A percentile compares a stretch with the other conserved stretches of the same genome.
Evolutionary conservation across 2,329 filamentous ascomycete species (phyloP).

Genomic region (Epichloe hybrida): DNA sequence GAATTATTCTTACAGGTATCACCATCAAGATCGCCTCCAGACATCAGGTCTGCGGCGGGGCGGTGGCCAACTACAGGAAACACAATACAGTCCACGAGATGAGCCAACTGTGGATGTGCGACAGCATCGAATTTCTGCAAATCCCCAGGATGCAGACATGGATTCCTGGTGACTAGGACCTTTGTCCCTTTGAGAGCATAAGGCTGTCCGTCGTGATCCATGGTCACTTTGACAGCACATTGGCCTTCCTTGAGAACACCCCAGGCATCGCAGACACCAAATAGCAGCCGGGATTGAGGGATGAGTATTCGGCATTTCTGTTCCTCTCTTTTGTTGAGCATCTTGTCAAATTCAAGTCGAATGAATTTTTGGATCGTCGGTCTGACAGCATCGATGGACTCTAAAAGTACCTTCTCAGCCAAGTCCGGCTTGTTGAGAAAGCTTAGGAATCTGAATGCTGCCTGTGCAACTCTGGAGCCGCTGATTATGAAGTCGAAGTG

Average conservation of each 20-base stretch:
- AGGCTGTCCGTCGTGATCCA: background rate
- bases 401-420: background rate
- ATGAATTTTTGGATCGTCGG: background rate
- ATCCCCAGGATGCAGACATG: background rate
- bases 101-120: background rate
- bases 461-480: background rate
- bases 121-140: background rate
- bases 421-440: background rate
- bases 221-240: background rate
- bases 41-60: background rate
- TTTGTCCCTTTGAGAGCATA: background rate
- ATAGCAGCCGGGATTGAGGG: background rate
- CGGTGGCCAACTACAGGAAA: background rate
- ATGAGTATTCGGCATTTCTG: background rate
- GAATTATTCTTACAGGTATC: background rate
- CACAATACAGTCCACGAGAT: background rate
- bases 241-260: background rate
- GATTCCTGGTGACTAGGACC: background rate
- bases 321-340: background rate
- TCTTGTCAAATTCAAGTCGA: background rate
- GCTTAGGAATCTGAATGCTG: background rate
- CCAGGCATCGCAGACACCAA: background rate
- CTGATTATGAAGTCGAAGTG: background rate
- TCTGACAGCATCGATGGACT: background rate
- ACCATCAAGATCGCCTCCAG: background rate